These are phyloP conservation scores for Heliamphora exappendiculata DNA, from an alignment of 148 eudicot genomes.

Conservation along the genomic window DNA sequence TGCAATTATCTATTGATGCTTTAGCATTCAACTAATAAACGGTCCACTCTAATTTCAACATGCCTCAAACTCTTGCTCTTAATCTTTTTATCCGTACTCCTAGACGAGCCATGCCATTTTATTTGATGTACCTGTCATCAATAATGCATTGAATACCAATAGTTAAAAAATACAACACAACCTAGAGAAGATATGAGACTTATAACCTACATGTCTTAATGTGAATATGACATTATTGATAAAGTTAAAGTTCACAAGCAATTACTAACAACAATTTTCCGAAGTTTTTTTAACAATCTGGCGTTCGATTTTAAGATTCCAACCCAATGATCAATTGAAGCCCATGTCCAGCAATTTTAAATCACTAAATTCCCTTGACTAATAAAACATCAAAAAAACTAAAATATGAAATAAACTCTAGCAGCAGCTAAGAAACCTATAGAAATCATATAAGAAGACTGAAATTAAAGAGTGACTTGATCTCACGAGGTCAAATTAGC, in stretches of 20 bases:
- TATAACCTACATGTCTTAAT: neutral
- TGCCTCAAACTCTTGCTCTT: neutral
- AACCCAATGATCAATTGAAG: neutral
- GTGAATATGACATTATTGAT: neutral
- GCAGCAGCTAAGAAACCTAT: neutral
- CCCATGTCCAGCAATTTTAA: neutral
- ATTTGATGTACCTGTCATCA: neutral
- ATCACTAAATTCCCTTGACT: neutral
- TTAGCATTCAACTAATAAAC: neutral
- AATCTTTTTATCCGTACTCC: neutral
- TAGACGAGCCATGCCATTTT: neutral
- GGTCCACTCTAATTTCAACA: neutral
- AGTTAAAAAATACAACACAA: neutral
- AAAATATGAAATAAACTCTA: neutral
- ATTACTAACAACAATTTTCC: neutral
- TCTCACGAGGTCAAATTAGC: too few species aligned
- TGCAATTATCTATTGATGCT: neutral
- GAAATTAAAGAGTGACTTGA: too few species aligned
- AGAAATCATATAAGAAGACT: neutral
- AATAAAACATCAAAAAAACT: neutral
- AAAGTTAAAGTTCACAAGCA: neutral
- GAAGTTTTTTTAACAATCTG: neutral
- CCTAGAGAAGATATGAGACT: neutral
- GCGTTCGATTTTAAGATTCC: neutral
- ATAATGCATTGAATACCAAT: neutral